These are phyloP conservation scores for Coriolopsis trogii DNA, from an alignment of 1,284 basidiomycete species.

Conservation along the genomic window DNA sequence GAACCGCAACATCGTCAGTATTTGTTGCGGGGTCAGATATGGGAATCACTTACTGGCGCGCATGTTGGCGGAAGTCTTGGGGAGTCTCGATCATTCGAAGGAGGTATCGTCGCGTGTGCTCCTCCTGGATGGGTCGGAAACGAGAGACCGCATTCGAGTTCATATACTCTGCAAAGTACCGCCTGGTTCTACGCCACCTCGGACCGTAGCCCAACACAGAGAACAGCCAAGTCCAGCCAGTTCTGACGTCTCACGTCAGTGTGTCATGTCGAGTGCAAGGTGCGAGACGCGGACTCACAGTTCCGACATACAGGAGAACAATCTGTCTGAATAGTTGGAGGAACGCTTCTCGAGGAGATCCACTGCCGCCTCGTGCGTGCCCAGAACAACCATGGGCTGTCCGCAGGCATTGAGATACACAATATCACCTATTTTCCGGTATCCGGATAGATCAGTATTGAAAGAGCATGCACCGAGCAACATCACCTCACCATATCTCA, in stretches of 20 bases:
- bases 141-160: not conserved
- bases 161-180: slow-evolving; percentile 5
- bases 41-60: not conserved
- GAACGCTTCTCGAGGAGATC: slow-evolving; percentile 48
- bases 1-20: no score
- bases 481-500: slow-evolving; percentile 14
- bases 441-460: not conserved
- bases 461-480: no score
- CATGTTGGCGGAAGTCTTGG: not conserved
- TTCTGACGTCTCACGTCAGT: not conserved
- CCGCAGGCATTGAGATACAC: slow-evolving; percentile 15
- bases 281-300: not conserved
- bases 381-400: slow-evolving; percentile 18
- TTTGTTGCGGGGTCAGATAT: not conserved
- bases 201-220: slow-evolving; percentile 8
- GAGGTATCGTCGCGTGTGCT: not conserved
- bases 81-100: not conserved
- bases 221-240: slow-evolving; percentile 6
- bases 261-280: no score
- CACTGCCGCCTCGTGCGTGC: slow-evolving; percentile 26
- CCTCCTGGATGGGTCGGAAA: not conserved
- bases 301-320: slow-evolving; percentile 8
- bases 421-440: slow-evolving; percentile 17
- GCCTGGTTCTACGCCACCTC: slow-evolving; percentile 10
- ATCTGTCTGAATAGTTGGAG: slow-evolving; percentile 16